Conservation (phyloP, 768 basidiomycete species). For the Hericium rajendrae region DNA sequence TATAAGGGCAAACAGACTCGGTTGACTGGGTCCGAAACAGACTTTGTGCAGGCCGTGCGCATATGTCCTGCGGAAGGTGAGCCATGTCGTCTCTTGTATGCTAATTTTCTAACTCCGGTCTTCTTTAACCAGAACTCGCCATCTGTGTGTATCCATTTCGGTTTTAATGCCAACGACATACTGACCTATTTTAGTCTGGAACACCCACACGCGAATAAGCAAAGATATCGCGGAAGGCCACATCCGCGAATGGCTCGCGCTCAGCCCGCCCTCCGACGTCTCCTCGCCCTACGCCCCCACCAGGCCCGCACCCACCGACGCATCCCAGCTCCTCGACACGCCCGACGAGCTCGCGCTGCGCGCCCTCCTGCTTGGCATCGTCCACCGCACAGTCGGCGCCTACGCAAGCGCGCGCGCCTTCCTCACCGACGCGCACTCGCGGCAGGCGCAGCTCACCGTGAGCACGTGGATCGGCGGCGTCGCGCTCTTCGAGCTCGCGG, state of each 20-base stretch:
- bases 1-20: slow-evolving; percentile 60
- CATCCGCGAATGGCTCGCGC: slow-evolving; percentile 39
- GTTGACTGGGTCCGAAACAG: slow-evolving; percentile 39
- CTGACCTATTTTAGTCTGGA: slow-evolving; percentile 52
- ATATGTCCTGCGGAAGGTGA: slow-evolving; percentile 66
- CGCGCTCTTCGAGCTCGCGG: slow-evolving; percentile 60
- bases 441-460: slow-evolving; percentile 31
- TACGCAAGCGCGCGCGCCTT: slow-evolving; percentile 36
- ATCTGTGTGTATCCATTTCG: slow-evolving; percentile 41
- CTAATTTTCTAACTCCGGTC: background rate
- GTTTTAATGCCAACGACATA: background rate
- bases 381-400: slow-evolving; percentile 46
- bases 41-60: slow-evolving; percentile 45
- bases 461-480: slow-evolving; percentile 64
- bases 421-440: slow-evolving; percentile 40
- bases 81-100: slow-evolving; percentile 8
- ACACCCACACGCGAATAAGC: slow-evolving; percentile 56
- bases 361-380: slow-evolving; percentile 57
- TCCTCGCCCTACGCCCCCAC: slow-evolving; percentile 19
- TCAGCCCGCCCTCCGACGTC: slow-evolving; percentile 38
- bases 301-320: background rate
- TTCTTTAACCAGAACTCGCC: slow-evolving; percentile 44
- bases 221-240: slow-evolving; percentile 45
- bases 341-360: slow-evolving; percentile 64
- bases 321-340: slow-evolving; percentile 43